Evolutionary conservation across 208 protist species (phyloP).

Genomic region (Trypanosoma melophagium): DNA sequence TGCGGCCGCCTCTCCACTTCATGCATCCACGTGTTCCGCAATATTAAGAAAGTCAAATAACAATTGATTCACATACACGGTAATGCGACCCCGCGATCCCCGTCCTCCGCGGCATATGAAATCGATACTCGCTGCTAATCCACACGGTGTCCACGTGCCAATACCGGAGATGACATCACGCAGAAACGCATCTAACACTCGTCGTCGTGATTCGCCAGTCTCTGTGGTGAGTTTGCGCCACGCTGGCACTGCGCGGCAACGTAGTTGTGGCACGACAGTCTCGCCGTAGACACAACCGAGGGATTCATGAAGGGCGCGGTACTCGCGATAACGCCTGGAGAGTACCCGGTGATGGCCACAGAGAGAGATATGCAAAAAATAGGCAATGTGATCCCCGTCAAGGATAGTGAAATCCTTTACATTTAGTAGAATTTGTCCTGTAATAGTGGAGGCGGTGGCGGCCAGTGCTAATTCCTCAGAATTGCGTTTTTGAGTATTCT

Average conservation of each 20-base stretch:
- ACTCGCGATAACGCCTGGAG: conserved; percentile 17
- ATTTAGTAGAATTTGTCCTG: conserved; percentile 15
- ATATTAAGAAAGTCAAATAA: conserved; percentile 30
- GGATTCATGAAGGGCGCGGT: conserved; percentile 8
- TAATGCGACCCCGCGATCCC: conserved; percentile 6
- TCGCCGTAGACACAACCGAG: conserved; percentile 19
- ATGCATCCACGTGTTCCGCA: conserved; percentile 7
- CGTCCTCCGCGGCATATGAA: background rate
- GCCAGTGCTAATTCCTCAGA: conserved; percentile 20
- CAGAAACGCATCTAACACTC: conserved; percentile 14
- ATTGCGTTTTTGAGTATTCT: background rate
- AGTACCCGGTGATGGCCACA: conserved; percentile 31
- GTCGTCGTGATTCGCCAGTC: conserved; percentile 14
- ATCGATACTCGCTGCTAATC: conserved; percentile 22
- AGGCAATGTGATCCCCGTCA: conserved; percentile 25
- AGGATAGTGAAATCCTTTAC: conserved; percentile 29
- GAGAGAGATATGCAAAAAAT: conserved; percentile 23
- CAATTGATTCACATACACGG: conserved; percentile 26
- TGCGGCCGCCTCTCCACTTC: conserved; percentile 25
- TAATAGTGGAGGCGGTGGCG: conserved; percentile 24
- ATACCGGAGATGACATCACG: conserved; percentile 12
- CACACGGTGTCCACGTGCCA: conserved; percentile 19
- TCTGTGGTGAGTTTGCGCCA: conserved; percentile 24
- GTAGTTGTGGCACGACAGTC: conserved; percentile 1
- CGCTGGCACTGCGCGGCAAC: conserved; percentile 3